Base-by-base conservation (phyloP, 331 rosid genomes). In the Malus hybrid region DNA sequence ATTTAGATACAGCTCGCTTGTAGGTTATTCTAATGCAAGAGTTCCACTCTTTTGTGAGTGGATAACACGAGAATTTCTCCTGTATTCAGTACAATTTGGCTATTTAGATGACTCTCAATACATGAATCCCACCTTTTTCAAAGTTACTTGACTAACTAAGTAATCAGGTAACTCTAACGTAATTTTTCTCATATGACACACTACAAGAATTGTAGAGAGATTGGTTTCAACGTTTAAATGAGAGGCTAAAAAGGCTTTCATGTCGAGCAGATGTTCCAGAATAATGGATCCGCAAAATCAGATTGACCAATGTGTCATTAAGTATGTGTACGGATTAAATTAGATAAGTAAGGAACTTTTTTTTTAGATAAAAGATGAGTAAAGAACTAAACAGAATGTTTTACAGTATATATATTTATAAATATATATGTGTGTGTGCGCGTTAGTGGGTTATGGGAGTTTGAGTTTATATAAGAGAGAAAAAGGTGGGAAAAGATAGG, bases 301-400 rank as follows among this genome's bases (percentile, higher is more conserved):
- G 77, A 79, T 78, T 24, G 70, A 70, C 76, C 88, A 86, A 80
- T 77, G 83, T 73, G 86, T 81, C 12, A 16, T 19, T 22, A 33
- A 59, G 36, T 60, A 28, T 39, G 33, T 14, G 67, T 72, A 7
- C 27, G 67, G 76, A 36, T 36, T 72, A 24, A 72, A 72, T 67
- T 57, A 67, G 15, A 63, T 54, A 42, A 57, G 48, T 74, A 46
- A 77, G 44, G 50, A 55, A 56, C 33, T 27, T n/a, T 77, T 12
- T 7, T 54, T 36, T 2, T 36, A 10, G 42, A 36, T 10, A 69
- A 67, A 50, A 15, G 9, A 15, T 15, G n/a, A 52, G 57, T 52
- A 52, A 71, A 65, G 68, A 42, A 60, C 73, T 70, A 56, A 70
- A 76, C 72, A 82, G 93, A 85, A 86, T 87, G 94, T 90, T 81